Conservation (phyloP, 768 basidiomycete species). For the Tulasnella sp. region DNA sequence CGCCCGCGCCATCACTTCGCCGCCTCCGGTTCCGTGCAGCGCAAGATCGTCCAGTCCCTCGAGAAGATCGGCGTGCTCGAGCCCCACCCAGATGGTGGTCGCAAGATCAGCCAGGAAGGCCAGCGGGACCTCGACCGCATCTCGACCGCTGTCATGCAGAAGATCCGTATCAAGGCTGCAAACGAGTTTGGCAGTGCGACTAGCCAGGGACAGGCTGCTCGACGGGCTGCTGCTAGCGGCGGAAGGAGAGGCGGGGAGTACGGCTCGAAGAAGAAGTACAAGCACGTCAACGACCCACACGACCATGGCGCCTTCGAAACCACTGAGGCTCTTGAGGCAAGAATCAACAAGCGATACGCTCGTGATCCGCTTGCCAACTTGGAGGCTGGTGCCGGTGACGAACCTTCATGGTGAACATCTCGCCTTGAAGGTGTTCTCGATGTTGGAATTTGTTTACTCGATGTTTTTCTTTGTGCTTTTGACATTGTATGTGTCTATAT, state of each 20-base stretch:
- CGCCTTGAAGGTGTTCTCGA: background rate
- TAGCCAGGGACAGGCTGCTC: background rate
- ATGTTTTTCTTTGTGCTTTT: background rate
- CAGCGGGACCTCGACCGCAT: constrained; percentile 92
- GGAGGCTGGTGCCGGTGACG: background rate
- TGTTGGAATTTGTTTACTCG: background rate
- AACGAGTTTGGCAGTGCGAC: background rate
- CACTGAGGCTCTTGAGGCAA: background rate
- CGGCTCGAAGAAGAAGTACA: background rate
- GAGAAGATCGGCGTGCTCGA: constrained; percentile 99
- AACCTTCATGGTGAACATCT: background rate
- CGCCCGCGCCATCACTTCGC: constrained; percentile 90
- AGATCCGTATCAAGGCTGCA: constrained; percentile 4
- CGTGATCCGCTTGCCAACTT: background rate
- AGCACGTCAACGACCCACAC: background rate
- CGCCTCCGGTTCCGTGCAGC: constrained; percentile 79
- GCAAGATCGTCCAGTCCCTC: constrained; percentile 90
- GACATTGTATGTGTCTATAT: background rate
- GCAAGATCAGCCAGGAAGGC: constrained; percentile 93
- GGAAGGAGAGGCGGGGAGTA: background rate
- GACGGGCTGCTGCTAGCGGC: background rate
- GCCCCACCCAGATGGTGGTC: constrained; percentile 83
- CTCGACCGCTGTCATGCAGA: constrained; percentile 65
- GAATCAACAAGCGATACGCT: background rate
- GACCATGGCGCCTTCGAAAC: background rate